Conservation (phyloP, 768 basidiomycete genomes). For the Lyophyllum decastes region DNA sequence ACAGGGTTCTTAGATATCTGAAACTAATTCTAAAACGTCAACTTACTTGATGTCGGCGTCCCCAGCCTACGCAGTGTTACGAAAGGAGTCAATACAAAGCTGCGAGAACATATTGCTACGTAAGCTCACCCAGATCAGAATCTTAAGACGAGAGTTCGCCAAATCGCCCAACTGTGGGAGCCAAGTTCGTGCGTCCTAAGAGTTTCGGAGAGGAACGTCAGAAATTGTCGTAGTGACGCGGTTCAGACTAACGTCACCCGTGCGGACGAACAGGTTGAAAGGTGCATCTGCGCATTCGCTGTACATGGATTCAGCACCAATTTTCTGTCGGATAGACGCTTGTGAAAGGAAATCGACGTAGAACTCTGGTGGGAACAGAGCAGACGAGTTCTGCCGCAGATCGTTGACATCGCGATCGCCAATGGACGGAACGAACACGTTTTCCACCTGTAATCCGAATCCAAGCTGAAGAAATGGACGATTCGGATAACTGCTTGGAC, state of each 20-base stretch:
- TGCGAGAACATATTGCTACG: background rate
- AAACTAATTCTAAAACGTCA: background rate
- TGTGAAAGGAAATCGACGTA: constrained; percentile 48
- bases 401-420: constrained; percentile 57
- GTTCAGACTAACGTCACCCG: constrained; percentile 52
- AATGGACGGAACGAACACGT: constrained; percentile 52
- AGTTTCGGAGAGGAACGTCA: background rate
- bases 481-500: constrained; percentile 11
- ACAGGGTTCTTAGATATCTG: background rate
- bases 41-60: constrained; percentile 54
- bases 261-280: constrained; percentile 40
- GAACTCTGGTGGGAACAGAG: constrained; percentile 57
- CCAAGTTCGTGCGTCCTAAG: constrained; percentile 54
- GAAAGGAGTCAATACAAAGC: constrained; percentile 14
- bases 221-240: background rate
- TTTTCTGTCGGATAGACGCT: constrained; percentile 41
- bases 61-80: constrained; percentile 37
- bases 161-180: constrained; percentile 51
- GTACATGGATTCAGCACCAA: constrained; percentile 55
- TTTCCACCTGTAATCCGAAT: constrained; percentile 32
- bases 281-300: constrained; percentile 49
- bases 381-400: constrained; percentile 54
- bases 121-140: constrained; percentile 45
- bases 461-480: background rate
- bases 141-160: constrained; percentile 43